Evolutionary conservation across 495 filamentous ascomycete species (phyloP).

Genomic region (Bacidia gigantensis): DNA sequence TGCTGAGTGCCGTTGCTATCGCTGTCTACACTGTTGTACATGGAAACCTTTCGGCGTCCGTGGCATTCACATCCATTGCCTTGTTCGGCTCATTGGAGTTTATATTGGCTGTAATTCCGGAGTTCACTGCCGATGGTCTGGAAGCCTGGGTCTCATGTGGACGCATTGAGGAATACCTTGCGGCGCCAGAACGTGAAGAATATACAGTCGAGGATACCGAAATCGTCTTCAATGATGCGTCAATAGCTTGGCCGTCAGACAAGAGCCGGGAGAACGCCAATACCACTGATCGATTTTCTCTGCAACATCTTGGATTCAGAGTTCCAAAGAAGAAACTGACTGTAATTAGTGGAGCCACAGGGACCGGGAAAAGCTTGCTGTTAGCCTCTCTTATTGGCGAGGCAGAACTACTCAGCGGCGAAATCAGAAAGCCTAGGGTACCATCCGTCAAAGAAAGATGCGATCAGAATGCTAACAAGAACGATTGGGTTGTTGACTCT

Average conservation of each 20-base stretch:
- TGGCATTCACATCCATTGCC: constrained; percentile 23
- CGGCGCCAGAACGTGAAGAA: constrained; percentile 38
- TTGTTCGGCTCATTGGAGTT: constrained; percentile 18
- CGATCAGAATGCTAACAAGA: constrained; percentile 32
- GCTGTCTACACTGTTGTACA: constrained; percentile 15
- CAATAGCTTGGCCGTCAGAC: constrained; percentile 49
- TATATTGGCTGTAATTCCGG: constrained; percentile 15
- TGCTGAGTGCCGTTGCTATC: constrained; percentile 15
- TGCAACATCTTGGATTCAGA: constrained; percentile 39
- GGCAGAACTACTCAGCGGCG: constrained; percentile 40
- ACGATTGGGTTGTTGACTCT: constrained; percentile 43
- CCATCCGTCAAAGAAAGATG: constrained; percentile 31
- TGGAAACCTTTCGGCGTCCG: constrained; percentile 15
- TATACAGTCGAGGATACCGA: constrained; percentile 33
- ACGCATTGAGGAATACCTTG: constrained; percentile 46
- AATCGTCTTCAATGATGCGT: constrained; percentile 44
- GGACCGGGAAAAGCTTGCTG: constrained; percentile 54
- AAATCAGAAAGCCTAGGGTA: constrained; percentile 35
- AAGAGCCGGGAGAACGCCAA: constrained; percentile 12
- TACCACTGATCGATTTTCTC: constrained; percentile 40
- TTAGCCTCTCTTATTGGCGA: constrained; percentile 53
- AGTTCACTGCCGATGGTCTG: constrained; percentile 19
- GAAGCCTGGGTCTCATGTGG: constrained; percentile 48
- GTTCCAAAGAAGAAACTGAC: constrained; percentile 48
- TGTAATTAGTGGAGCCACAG: constrained; percentile 52